phyloP scores from a whole-genome alignment of 495 filamentous ascomycete species.

The Aspergillus panamensis region DNA sequence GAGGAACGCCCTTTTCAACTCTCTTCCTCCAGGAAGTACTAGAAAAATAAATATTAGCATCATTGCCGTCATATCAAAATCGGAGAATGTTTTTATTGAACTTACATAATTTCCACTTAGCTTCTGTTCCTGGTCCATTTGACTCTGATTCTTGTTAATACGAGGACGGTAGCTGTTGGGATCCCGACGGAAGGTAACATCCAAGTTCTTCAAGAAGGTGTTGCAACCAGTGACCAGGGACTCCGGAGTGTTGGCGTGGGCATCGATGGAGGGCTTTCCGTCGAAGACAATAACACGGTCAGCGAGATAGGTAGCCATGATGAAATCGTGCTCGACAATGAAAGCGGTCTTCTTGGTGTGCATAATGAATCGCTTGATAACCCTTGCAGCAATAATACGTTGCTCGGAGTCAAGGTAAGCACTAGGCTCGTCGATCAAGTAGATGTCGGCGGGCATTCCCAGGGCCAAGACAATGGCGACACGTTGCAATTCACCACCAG shows the following conservation, averaged over 20 bases:
- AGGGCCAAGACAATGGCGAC: conserved; percentile 96
- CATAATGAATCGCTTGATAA: conserved; percentile 99
- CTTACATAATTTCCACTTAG: conserved; percentile 83
- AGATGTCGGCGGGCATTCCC: conserved; percentile 95
- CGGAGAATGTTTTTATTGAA: conserved; percentile 15
- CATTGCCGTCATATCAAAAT: not conserved
- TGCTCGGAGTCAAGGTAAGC: conserved; percentile 98
- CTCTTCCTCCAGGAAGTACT: conserved; percentile 92
- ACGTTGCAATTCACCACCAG: conserved; percentile 97
- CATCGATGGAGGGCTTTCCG: conserved; percentile 81
- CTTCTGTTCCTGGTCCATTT: conserved; percentile 98
- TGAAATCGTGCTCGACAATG: conserved; percentile 99
- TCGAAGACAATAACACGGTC: conserved; percentile 99
- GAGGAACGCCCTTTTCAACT: conserved; percentile 64
- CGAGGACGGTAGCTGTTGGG: conserved; percentile 92
- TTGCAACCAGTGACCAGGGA: conserved; percentile 95
- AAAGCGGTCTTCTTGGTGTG: conserved; percentile 99
- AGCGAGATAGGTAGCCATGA: conserved; percentile 97
- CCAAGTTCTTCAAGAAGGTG: conserved; percentile 87
- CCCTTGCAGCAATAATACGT: conserved; percentile 92
- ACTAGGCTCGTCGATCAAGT: conserved; percentile 93
- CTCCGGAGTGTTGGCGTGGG: conserved; percentile 84
- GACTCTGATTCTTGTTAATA: conserved; percentile 96
- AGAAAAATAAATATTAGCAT: conserved; percentile 5
- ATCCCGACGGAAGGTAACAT: conserved; percentile 97